phyloP scores from a whole-genome alignment of 768 basidiomycete genomes.

The Kwoniella heveanensis region DNA sequence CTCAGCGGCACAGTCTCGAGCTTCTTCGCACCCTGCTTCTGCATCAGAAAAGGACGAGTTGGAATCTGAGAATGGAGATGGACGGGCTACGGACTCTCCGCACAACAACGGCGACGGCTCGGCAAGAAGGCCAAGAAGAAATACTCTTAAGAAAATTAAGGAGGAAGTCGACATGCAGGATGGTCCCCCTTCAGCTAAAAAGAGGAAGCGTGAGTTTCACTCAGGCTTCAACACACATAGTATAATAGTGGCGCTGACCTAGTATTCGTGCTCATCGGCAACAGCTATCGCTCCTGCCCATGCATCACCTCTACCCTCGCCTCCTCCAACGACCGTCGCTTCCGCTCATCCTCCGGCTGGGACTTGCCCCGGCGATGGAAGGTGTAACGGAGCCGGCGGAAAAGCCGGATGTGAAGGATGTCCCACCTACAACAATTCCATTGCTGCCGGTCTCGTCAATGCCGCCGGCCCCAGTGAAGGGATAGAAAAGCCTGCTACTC shows the following conservation, averaged over 20 bases:
- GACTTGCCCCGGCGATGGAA: slow-evolving; percentile 97
- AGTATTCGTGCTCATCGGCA: neutral
- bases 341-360: slow-evolving; percentile 48
- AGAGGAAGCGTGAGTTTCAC: slow-evolving; percentile 44
- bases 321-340: slow-evolving; percentile 28
- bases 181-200: slow-evolving; percentile 34
- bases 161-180: slow-evolving; percentile 28
- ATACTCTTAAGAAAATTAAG: slow-evolving; percentile 22
- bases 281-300: slow-evolving; percentile 30
- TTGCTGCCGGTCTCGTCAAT: slow-evolving; percentile 56
- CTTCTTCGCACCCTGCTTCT: slow-evolving; percentile 16
- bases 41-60: slow-evolving; percentile 21
- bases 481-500: slow-evolving; percentile 28
- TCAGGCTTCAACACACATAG: no score
- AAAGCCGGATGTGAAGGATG: slow-evolving; percentile 90
- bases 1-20: slow-evolving; percentile 4
- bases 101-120: neutral
- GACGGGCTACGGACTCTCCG: slow-evolving; percentile 16
- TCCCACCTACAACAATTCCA: slow-evolving; percentile 90
- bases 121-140: slow-evolving; percentile 22
- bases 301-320: slow-evolving; percentile 34
- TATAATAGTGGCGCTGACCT: no score
- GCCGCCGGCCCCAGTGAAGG: slow-evolving; percentile 58
- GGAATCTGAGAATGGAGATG: slow-evolving; percentile 21
- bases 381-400: slow-evolving; percentile 96